Evolutionary conservation across 129 eudicot genomes (phyloP).

Genomic region (Pseudognaphalium luteoalbum): DNA sequence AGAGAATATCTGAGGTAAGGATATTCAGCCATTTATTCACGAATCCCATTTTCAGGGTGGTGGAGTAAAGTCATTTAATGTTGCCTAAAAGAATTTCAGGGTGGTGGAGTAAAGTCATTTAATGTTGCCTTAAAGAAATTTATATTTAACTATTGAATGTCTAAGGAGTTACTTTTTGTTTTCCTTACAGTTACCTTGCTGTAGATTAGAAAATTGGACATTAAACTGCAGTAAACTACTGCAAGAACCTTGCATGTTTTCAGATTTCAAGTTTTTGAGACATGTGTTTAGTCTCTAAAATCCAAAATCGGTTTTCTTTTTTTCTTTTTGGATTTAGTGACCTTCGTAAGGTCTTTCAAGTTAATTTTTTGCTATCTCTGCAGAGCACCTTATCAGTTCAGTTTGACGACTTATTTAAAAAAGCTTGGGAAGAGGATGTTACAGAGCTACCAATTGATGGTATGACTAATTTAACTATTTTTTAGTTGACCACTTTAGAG

Average conservation of each 20-base stretch:
- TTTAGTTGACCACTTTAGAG: background rate
- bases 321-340: background rate
- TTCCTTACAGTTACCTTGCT: background rate
- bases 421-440: conserved; percentile 95
- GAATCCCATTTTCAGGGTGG: conserved; percentile 10
- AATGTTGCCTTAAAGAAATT: background rate
- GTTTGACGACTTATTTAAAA: conserved; percentile 90
- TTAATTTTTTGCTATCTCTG: conserved; percentile 34
- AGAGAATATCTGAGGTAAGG: conserved; percentile 48
- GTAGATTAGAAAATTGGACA: conserved; percentile 2
- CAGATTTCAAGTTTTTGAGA: background rate
- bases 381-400: conserved; percentile 86
- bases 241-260: background rate
- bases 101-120: conserved; percentile 15
- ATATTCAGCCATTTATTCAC: conserved; percentile 37
- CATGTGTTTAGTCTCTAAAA: conserved; percentile 20
- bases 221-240: conserved; percentile 1
- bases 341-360: conserved; percentile 18
- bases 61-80: conserved; percentile 8
- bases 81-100: background rate
- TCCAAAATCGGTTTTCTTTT: background rate
- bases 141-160: conserved; percentile 8
- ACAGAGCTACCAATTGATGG: conserved; percentile 55
- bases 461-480: conserved; percentile 32
- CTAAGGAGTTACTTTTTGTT: background rate